These are phyloP conservation scores for Yarrowia sp. DNA, from an alignment of 805 yeast genomes.

Conservation along the genomic window DNA sequence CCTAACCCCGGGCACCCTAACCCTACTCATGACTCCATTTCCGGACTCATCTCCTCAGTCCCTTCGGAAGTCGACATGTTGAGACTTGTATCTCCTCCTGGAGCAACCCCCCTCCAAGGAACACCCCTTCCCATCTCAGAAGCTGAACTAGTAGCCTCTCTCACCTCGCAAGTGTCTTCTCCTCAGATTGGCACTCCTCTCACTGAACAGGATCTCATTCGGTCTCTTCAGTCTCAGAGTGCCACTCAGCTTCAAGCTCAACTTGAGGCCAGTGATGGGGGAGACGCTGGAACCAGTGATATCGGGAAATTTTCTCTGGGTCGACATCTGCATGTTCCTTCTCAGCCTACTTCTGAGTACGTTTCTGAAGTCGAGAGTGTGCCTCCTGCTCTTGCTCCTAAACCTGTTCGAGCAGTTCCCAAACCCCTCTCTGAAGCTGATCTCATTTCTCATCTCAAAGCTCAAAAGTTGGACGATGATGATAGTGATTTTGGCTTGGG, in stretches of 20 bases:
- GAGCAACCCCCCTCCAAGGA: conserved; percentile 1
- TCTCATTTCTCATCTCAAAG: neutral
- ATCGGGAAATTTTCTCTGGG: neutral
- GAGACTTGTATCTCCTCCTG: neutral
- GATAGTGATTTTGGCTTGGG: neutral
- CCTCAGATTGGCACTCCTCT: conserved; percentile 17
- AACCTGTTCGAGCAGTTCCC: neutral
- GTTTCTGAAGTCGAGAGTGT: conserved; percentile 13
- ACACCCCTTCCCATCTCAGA: conserved; percentile 1
- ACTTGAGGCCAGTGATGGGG: neutral
- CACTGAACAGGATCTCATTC: conserved; percentile 10
- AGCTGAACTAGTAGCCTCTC: conserved; percentile 11
- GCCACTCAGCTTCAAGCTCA: conserved; percentile 23
- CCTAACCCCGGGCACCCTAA: neutral
- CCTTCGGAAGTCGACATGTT: conserved; percentile 8
- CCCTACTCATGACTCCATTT: neutral
- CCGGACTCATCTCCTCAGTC: neutral
- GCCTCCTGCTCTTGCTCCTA: neutral
- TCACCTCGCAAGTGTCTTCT: conserved; percentile 9
- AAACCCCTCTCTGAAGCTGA: conserved; percentile 5
- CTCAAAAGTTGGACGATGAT: neutral
- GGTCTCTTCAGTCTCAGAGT: conserved; percentile 1
- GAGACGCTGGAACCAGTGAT: neutral
- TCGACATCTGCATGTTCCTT: neutral
- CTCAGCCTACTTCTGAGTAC: conserved; percentile 15